Percentiles rank a stretch among this genome's conserved stretches.
These are phyloP conservation scores for Diaporthe velutina DNA, from an alignment of 2,329 filamentous ascomycete genomes.

Conservation along the genomic window DNA sequence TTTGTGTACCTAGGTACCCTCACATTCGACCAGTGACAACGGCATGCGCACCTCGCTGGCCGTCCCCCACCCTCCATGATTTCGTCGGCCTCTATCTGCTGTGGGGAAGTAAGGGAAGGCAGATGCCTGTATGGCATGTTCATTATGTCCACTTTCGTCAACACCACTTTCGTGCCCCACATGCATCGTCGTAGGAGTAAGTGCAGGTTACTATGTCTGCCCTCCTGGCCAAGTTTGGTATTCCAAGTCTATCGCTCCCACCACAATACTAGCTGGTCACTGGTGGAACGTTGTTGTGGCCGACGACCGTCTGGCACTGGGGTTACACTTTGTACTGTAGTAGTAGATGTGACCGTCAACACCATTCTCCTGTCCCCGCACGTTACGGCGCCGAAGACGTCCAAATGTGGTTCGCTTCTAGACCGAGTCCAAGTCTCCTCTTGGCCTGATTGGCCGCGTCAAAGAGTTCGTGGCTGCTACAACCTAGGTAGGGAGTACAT, in stretches of 20 bases:
- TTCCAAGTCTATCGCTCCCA: background rate
- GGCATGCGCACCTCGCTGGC: background rate
- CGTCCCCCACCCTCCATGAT: background rate
- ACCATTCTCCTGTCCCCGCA: background rate
- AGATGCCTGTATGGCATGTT: too few relatives aligned
- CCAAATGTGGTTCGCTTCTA: background rate
- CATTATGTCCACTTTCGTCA: background rate
- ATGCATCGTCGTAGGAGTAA: background rate
- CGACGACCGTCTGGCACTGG: background rate
- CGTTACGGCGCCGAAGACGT: background rate
- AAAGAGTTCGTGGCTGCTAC: background rate
- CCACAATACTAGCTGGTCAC: background rate
- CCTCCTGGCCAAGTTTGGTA: background rate
- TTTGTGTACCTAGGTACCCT: background rate
- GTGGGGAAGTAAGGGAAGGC: background rate
- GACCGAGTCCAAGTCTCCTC: background rate
- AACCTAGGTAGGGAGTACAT: background rate
- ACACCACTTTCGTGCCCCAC: background rate
- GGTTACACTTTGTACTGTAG: background rate
- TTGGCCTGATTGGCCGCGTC: background rate
- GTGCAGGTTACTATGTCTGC: too few relatives aligned
- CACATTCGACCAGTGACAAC: background rate
- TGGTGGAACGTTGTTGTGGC: background rate
- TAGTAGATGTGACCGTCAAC: background rate
- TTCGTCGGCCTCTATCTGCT: background rate